Percentiles rank a stretch among this genome's conserved stretches.
Evolutionary conservation across 371 early-diverging fungal genomes (phyloP).

Genomic region (Mortierella sp.): DNA sequence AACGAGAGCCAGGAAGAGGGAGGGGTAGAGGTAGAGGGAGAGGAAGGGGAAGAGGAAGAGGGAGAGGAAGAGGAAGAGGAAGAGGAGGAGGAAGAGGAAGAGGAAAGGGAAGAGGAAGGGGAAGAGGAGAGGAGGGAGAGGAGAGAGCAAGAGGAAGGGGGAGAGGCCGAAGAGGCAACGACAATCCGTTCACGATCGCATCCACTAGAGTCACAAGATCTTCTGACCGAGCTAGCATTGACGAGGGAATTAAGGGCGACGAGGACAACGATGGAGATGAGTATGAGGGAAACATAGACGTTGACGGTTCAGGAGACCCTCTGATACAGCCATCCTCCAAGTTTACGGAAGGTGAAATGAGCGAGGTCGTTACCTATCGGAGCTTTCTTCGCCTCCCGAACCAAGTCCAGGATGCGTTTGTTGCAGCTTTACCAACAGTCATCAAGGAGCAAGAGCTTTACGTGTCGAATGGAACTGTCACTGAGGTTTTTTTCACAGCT

Average conservation of each 20-base stretch:
- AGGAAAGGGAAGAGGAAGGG: neutral
- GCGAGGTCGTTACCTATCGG: neutral
- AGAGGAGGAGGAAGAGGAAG: neutral
- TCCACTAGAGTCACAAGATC: neutral
- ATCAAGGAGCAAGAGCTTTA: constrained; percentile 5
- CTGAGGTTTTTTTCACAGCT: constrained; percentile 6
- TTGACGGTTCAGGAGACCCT: neutral
- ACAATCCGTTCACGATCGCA: neutral
- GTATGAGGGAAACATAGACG: neutral
- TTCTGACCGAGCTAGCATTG: neutral
- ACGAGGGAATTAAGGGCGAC: neutral
- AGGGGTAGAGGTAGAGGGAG: neutral
- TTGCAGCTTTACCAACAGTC: constrained; percentile 2
- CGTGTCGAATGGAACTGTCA: neutral
- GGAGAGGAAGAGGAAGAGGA: neutral
- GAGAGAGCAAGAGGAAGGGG: neutral
- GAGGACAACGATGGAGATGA: neutral
- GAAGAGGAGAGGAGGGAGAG: neutral
- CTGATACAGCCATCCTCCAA: constrained; percentile 17
- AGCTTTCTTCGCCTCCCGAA: neutral
- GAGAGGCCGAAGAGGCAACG: neutral
- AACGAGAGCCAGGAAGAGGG: neutral
- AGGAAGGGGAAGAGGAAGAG: neutral
- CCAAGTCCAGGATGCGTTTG: neutral
- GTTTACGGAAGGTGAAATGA: constrained; percentile 5